Evolutionary conservation across 1,139 yeast species (phyloP), one percentile per base, ranked within the genome.

Genomic region (Yamadazyma blattariae): DNA sequence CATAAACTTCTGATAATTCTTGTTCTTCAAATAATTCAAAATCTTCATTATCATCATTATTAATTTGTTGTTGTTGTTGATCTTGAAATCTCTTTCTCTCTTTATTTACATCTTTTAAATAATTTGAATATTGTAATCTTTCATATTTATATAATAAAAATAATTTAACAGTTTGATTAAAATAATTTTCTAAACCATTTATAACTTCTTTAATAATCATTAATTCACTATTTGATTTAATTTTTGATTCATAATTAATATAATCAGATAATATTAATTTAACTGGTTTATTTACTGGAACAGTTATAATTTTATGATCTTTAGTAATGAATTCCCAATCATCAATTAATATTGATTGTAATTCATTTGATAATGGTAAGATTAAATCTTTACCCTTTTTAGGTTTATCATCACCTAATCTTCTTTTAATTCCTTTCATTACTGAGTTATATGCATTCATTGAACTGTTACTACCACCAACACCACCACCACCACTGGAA

Each of bases 241-340:
- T 36, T 19, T 34, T 29, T 14, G 72, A 71, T 22, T 67, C 54
- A 27, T 67, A 67, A 19, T 59, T 51, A 12, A 88, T 54, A 26
- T 70, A 59, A 25, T 71, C 70, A 20, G 60, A 50, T 10, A 89
- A 56, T 3, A 87, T 73, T 3, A 60, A 63, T 2, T 67, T 60
- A 1, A 84, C 82, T 0, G 76, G 70, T 10, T 67, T 61, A 15
- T 60, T 54, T 4, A 78, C 61, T 0, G 96, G 95, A 27, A 88
- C 56, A 18, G 72, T 60, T 7, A 86, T 74, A 22, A 87, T 56
- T 54, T 81, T 79, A 34, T 82, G 82, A 44, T 86, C 85, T 50
- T 86, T 86, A 2, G 97, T 88, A 32, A 90, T 73, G 47, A 69
- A 72, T 56, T 90, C 96, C 97, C 97, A 92, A 63, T 92, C 97